Evolutionary conservation across 1,284 basidiomycete species (phyloP).

Genomic region (Ganoderma lingzhi): DNA sequence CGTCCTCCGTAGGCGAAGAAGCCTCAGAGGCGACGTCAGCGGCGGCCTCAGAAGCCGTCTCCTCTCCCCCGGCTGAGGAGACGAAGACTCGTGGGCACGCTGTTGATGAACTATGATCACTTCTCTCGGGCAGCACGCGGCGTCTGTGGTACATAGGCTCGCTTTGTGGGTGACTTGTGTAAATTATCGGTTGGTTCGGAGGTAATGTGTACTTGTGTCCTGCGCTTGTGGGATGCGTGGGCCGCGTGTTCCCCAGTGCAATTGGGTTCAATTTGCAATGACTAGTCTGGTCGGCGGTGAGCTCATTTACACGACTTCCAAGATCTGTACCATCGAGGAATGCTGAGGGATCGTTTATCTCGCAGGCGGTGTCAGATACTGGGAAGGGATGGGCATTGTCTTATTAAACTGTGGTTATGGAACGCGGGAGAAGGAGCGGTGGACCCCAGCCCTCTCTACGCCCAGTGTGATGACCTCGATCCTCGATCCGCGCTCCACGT

Average conservation of each 20-base stretch:
- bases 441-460: neutral
- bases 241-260: neutral
- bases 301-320: neutral
- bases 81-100: slow-evolving; percentile 22
- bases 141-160: slow-evolving; percentile 14
- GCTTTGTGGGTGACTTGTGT: slow-evolving; percentile 24
- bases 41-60: neutral
- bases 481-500: neutral
- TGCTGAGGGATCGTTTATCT: neutral
- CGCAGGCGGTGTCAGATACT: neutral
- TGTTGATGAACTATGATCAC: slow-evolving; percentile 27
- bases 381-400: neutral
- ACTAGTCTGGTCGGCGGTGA: neutral
- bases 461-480: neutral
- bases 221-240: neutral
- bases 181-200: slow-evolving; percentile 21
- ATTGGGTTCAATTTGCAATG: neutral
- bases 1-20: slow-evolving; percentile 1
- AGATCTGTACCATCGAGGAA: neutral
- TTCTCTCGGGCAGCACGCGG: slow-evolving; percentile 5
- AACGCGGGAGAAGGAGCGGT: slow-evolving; percentile 15
- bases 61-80: slow-evolving; percentile 12
- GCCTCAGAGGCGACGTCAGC: slow-evolving; percentile 6
- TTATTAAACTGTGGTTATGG: slow-evolving; percentile 9
- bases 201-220: slow-evolving; percentile 9